Evolutionary conservation across 2,329 filamentous ascomycete species (phyloP), one percentile per base, ranked within the genome.

Genomic region (Colletotrichum caudatum): DNA sequence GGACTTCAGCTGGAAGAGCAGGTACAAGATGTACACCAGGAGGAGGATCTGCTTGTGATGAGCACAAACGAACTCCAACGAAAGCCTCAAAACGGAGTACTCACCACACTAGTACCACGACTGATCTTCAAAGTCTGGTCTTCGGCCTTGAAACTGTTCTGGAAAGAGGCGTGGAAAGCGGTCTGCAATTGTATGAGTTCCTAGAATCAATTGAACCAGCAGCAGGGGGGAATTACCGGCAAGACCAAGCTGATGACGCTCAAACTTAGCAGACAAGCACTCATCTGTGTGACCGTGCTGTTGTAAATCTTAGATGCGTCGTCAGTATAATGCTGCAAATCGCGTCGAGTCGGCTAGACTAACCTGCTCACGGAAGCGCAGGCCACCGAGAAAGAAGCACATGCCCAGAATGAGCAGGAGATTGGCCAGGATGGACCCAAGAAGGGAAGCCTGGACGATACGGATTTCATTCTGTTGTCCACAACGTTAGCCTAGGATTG

Each of bases 201-300:
- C 77, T 41, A 83, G 83, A 75, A 87, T 85, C 29, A 72, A 84
- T 87, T 77, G 46, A 2, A 39, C 33, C 4, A 37, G 37, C 48
- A 2, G 33, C 23, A n/a, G 29, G 46, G 54, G 41, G 14, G 46
- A 18, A 82, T 76, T 82, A 93, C 92, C 1, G 95, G 94, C 16
- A 98, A 83, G 35, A 97, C 88, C 29, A 97, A 85, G 84, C 94
- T 97, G 82, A 94, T 95, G 72, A 97, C 95, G 78, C 93, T 95
- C 81, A 97, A 82, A 84, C 94, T 97, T 76, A 98, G 88, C 76
- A 98, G 86, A 83, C 94, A 97, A 63, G 95, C 95, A 79, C 94
- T 97, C 94, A 97, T 97, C 80, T 98, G 94, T 0, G 94, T 97
- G 70, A 97, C 94, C 29, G 94, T 97, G 82, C 91, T 96, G 83